Evolutionary conservation across 169 alveolate genomes (phyloP).

Genomic region (Eimeria zaria): DNA sequence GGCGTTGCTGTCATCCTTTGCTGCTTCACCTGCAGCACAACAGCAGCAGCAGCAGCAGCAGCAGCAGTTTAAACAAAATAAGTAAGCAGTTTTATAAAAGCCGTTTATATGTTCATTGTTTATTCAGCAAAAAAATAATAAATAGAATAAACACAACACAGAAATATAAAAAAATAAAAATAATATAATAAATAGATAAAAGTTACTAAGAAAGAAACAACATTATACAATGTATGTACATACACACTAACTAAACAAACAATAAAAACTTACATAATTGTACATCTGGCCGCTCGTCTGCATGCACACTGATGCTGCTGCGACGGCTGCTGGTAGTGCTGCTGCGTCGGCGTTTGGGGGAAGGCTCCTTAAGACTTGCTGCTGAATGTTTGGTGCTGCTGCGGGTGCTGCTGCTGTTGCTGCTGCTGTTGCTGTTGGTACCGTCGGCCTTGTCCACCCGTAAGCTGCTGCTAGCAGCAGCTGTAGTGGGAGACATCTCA

Average conservation of each 20-base stretch:
- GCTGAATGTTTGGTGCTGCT: background rate
- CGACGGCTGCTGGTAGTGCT: slow-evolving; percentile 59
- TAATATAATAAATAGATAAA: no score
- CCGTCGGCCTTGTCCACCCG: background rate
- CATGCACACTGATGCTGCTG: slow-evolving; percentile 54
- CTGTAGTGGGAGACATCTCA: background rate
- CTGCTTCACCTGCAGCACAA: background rate
- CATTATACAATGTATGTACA: no score
- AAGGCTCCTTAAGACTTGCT: background rate
- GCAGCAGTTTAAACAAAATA: background rate
- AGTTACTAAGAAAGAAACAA: no score
- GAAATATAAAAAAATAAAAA: background rate
- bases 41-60: no score
- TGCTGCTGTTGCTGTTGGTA: slow-evolving; percentile 4
- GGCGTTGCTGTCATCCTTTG: slow-evolving; percentile 23
- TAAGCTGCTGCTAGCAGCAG: slow-evolving; percentile 3
- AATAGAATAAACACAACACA: no score
- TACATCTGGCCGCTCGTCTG: background rate
- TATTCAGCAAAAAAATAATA: no score
- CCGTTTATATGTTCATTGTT: no score
- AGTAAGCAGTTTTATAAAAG: background rate
- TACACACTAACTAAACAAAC: background rate
- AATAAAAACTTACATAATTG: background rate
- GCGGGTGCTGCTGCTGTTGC: slow-evolving; percentile 36
- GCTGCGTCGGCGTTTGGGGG: slow-evolving; percentile 41